phyloP scores from a whole-genome alignment of 495 filamentous ascomycete species.

The Aspergillus nidulans region DNA sequence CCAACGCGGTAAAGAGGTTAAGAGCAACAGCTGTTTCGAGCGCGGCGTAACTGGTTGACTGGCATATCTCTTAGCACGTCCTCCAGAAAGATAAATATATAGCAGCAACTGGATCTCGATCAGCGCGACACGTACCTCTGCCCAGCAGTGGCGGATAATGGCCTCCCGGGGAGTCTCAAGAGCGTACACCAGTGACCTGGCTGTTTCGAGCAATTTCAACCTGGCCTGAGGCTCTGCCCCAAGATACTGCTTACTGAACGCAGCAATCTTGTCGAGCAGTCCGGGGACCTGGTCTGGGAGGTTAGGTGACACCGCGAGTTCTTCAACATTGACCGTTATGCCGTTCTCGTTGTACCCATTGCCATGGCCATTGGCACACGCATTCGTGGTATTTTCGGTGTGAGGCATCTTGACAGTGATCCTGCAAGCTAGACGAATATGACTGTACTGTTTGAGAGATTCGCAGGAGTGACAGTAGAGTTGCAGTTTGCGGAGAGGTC shows the following conservation, averaged over 20 bases:
- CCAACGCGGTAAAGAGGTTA: neutral
- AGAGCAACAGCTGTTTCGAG: neutral
- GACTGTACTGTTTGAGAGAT: too few relatives aligned
- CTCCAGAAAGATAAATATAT: too few relatives aligned
- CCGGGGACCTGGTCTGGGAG: neutral
- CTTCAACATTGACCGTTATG: neutral
- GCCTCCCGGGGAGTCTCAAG: conserved; percentile 10
- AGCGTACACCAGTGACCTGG: neutral
- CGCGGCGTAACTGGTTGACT: neutral
- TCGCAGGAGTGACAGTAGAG: neutral
- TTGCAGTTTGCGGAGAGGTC: neutral
- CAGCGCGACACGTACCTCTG: neutral
- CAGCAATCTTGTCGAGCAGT: conserved; percentile 3
- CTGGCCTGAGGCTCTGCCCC: conserved; percentile 1
- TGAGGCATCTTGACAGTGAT: neutral
- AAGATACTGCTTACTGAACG: neutral
- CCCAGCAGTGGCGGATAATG: conserved; percentile 2
- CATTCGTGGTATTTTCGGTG: neutral
- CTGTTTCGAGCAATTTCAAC: neutral
- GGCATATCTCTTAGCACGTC: neutral
- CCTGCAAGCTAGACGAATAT: too few relatives aligned
- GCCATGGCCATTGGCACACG: neutral
- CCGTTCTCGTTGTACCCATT: neutral
- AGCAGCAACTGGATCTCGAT: neutral
- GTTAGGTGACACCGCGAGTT: neutral